Conservation (phyloP, 805 yeast genomes). For the Millerozyma miso region DNA sequence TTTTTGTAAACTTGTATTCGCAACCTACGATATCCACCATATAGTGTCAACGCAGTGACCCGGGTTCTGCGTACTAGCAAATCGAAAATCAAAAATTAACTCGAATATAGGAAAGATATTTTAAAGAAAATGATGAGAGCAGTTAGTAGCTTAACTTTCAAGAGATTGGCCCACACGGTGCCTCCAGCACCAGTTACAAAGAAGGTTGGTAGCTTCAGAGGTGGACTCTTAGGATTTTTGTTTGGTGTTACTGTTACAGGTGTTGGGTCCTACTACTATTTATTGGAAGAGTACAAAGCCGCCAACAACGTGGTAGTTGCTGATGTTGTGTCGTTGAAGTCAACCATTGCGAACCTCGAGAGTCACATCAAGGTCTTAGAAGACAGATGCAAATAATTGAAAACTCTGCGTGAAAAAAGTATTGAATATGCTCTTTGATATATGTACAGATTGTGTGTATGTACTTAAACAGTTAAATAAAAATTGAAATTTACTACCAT, state of each 20-base stretch:
- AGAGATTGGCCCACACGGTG: conserved; percentile 22
- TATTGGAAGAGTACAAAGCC: conserved; percentile 71
- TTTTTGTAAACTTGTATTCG: too few species aligned
- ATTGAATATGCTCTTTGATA: background rate
- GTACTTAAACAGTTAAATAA: background rate
- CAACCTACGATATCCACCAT: too few species aligned
- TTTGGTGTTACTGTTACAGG: conserved; percentile 75
- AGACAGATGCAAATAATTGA: conserved; percentile 16
- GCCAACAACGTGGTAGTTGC: conserved; percentile 70
- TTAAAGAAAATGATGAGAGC: background rate
- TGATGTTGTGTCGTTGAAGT: conserved; percentile 69
- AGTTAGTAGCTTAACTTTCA: background rate
- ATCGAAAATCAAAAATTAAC: background rate
- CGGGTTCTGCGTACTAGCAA: background rate
- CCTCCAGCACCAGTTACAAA: conserved; percentile 26
- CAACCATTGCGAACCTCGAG: conserved; percentile 63
- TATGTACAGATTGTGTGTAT: background rate
- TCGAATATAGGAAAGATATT: background rate
- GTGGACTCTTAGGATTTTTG: conserved; percentile 69
- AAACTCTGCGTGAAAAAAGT: background rate
- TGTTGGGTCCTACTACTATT: conserved; percentile 69
- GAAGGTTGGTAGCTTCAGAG: conserved; percentile 40
- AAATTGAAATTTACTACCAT: too few species aligned
- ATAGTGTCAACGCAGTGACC: background rate
- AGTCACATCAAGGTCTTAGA: conserved; percentile 65